Evolutionary conservation across 1,139 yeast genomes (phyloP), one percentile per base, ranked within the genome.

Genomic region (Yamadazyma oceani): DNA sequence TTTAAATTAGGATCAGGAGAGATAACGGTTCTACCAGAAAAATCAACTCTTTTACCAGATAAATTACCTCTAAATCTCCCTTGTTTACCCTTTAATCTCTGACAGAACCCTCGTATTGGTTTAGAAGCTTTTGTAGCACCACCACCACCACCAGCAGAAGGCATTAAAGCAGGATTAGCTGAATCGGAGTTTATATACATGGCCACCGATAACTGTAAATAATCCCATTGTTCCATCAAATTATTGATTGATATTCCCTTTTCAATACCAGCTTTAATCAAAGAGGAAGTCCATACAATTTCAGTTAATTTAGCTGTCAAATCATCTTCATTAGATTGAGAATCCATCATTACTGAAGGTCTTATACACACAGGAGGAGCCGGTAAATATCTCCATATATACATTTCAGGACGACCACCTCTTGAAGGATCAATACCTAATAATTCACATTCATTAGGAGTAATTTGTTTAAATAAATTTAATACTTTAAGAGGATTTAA

Each of bases 321-420:
- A 63, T 94, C 99, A 62, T 94, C 99, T 67, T 94, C 99, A 62
- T 94, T 94, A 26, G 95, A 84, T 32, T 90, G 88, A 42, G 92
- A 95, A 58, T 88, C 94, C 89, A 88, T 88, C 72, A 80, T 73
- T 25, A 94, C 97, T 5, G 97, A 90, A 2, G 99, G 99, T 51
- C 99, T 80, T 40, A 94, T 92, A 72, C 98, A 94, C 16, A 94
- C 97, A 0, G 99, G 99, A 1, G 99, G 98, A 0, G 97, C 98
- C 0, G 98, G 98, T 38, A 94, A 73, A 58, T 90, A 94, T 54
- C 96, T 77, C 99, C 98, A 94, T 32, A 94, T 79, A 60, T 90
- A 92, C 78, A 85, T 88, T 62, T 92, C 98, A 2, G 98, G 98
- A 48, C 98, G 75, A 28, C 97, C 97, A 25, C 90, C 88, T 48